Evolutionary conservation across 2,329 filamentous ascomycete species (phyloP), one percentile per base, ranked within the genome.

Genomic region (Alternaria sp.): DNA sequence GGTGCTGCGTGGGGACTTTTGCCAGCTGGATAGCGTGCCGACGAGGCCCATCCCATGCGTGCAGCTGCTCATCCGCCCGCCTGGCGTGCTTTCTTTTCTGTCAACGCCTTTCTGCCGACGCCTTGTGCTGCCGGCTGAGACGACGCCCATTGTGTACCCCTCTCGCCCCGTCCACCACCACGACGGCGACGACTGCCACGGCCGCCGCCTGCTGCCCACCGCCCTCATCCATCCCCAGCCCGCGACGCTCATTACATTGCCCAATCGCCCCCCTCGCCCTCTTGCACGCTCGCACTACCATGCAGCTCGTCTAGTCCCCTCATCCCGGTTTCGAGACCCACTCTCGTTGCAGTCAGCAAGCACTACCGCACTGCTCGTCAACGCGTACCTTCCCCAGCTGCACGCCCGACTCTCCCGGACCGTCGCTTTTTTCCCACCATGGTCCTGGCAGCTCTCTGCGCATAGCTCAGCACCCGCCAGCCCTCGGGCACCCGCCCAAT

Each of bases 391-490:
- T 56, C 55, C 60, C 28, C 51, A 41, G 37, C 33, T 51, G 46
- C 58, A 57, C 59, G 57, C 55, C 56, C 49, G 25, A 65, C 41
- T 30, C 44, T 55, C 55, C 54, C 54, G 49, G 45, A 43, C 61
- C 57, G 45, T 59, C 58, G 45, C 50, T 28, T 47, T 64, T 63
- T 49, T 63, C 65, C 49, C 68, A 79, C 70, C 66, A 80, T 80
- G 78, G 72, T 78, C 71, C 51, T 65, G 69, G 69, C 71, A 68
- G 66, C 67, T 54, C 66, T 67, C 59, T 62, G 54, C 65, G 65
- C 67, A 77, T 79, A 80, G 72, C 68, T 61, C 69, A 69, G 53
- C 62, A 60, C 59, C 67, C 65, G 69, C 70, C 70, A 69, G 76
- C 75, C 78, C 67, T 51, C 66, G 69, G 75, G 73, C 73, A 67